Percentiles rank a stretch among this genome's conserved stretches.
These are phyloP conservation scores for Fusarium sp. DNA, from an alignment of 2,329 filamentous ascomycete genomes.

Conservation along the genomic window DNA sequence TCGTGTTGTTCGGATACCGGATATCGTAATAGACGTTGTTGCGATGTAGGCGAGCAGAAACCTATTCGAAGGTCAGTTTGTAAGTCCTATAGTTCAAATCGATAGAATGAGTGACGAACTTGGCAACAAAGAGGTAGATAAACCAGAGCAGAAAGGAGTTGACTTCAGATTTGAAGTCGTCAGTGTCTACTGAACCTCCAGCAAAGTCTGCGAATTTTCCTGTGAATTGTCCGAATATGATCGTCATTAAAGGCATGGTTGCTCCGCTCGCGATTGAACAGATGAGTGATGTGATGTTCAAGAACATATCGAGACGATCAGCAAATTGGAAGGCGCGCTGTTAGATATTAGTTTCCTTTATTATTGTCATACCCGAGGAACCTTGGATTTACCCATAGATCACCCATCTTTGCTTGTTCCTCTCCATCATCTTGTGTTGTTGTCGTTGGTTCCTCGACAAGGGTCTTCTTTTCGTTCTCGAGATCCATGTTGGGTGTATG, in stretches of 20 bases:
- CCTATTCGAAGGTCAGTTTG: too few species aligned
- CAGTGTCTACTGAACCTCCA: conserved; percentile 1
- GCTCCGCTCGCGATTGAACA: conserved; percentile 26
- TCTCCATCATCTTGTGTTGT: conserved; percentile 9
- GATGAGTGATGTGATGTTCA: conserved; percentile 20
- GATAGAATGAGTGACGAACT: not conserved
- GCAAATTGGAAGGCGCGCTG: conserved; percentile 33
- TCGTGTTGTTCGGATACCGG: conserved; percentile 30
- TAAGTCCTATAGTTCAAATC: too few species aligned
- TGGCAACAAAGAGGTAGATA: conserved; percentile 32
- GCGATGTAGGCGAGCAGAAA: conserved; percentile 17
- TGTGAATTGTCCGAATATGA: conserved; percentile 31
- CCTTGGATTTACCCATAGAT: conserved; percentile 12
- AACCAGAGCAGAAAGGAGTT: conserved; percentile 32
- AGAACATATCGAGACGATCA: conserved; percentile 27
- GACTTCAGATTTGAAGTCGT: conserved; percentile 13
- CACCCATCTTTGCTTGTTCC: conserved; percentile 7
- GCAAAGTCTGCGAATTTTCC: conserved; percentile 26
- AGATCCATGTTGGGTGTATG: conserved; percentile 1
- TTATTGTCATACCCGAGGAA: rapidly evolving
- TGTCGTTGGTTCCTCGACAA: conserved; percentile 6
- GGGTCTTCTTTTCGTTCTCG: conserved; percentile 10
- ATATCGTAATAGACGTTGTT: conserved; percentile 9
- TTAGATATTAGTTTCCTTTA: not conserved
- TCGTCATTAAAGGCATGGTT: conserved; percentile 27